Conservation (phyloP, 208 protist species). For the Trypanosoma boissoni region DNA sequence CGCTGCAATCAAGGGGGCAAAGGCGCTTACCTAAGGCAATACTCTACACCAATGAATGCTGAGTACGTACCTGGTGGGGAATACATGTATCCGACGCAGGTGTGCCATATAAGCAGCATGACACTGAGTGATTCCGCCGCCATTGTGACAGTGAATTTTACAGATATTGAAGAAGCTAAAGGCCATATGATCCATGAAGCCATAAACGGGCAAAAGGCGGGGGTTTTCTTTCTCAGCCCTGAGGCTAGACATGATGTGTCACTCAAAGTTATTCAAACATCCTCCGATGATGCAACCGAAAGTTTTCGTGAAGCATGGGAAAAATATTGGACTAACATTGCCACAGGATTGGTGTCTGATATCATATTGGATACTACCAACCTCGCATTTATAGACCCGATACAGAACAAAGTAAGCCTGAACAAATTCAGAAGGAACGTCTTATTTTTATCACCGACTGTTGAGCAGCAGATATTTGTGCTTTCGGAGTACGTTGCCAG, state of each 20-base stretch:
- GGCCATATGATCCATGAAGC: neutral
- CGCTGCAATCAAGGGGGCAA: slow-evolving; percentile 49
- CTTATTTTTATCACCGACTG: slow-evolving; percentile 36
- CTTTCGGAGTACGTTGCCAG: slow-evolving; percentile 26
- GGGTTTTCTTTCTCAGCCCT: neutral
- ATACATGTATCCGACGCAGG: slow-evolving; percentile 2
- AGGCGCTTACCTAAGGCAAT: slow-evolving; percentile 21
- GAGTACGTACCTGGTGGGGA: slow-evolving; percentile 1
- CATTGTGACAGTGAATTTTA: neutral
- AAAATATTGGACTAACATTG: slow-evolving; percentile 2
- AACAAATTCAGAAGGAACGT: slow-evolving; percentile 13
- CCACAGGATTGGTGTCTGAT: slow-evolving; percentile 3
- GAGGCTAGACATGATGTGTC: neutral
- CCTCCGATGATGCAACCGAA: neutral
- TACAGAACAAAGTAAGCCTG: slow-evolving; percentile 9
- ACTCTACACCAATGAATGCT: neutral
- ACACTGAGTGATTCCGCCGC: neutral
- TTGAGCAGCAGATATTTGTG: slow-evolving; percentile 53
- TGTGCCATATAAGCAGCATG: slow-evolving; percentile 14
- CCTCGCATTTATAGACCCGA: slow-evolving; percentile 26
- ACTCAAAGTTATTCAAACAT: slow-evolving; percentile 5
- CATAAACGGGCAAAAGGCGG: neutral
- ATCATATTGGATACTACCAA: slow-evolving; percentile 12
- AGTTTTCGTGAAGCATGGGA: neutral
- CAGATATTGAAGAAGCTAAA: neutral